phyloP scores from a whole-genome alignment of 495 filamentous ascomycete species.

The Penicillium ucsense region DNA sequence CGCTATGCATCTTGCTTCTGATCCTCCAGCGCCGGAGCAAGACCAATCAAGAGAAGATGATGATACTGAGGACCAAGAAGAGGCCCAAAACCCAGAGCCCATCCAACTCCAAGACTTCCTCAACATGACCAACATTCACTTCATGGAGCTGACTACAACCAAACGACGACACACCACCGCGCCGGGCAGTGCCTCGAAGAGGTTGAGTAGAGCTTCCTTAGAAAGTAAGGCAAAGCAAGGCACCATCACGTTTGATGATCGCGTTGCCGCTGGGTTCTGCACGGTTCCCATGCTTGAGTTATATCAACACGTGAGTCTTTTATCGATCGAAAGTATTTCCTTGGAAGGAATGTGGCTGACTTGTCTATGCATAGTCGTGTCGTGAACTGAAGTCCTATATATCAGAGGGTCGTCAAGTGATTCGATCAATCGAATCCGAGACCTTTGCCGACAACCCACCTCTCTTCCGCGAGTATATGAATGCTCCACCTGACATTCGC shows the following conservation, averaged over 20 bases:
- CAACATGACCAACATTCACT: constrained; percentile 89
- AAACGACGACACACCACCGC: constrained; percentile 81
- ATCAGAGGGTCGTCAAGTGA: constrained; percentile 75
- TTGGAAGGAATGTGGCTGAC: constrained; percentile 20
- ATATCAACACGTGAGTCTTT: constrained; percentile 72
- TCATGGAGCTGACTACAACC: constrained; percentile 91
- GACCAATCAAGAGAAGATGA: constrained; percentile 4
- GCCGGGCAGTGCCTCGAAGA: constrained; percentile 41
- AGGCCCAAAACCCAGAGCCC: constrained; percentile 42
- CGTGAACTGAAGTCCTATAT: constrained; percentile 93
- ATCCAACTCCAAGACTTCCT: constrained; percentile 89
- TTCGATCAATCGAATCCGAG: constrained; percentile 78
- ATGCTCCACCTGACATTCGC: constrained; percentile 74
- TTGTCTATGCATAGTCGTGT: constrained; percentile 51
- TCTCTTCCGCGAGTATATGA: constrained; percentile 83
- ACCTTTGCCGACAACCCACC: constrained; percentile 81
- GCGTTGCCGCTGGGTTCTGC: constrained; percentile 81
- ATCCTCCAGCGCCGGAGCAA: constrained; percentile 13
- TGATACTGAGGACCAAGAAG: constrained; percentile 7
- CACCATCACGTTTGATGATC: constrained; percentile 52
- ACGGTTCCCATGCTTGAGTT: constrained; percentile 87
- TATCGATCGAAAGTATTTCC: not conserved
- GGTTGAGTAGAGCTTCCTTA: constrained; percentile 19
- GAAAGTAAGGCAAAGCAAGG: constrained; percentile 36
- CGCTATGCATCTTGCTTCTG: constrained; percentile 15